phyloP scores from a whole-genome alignment of 345 rosid species.

The Brassica nigra region DNA sequence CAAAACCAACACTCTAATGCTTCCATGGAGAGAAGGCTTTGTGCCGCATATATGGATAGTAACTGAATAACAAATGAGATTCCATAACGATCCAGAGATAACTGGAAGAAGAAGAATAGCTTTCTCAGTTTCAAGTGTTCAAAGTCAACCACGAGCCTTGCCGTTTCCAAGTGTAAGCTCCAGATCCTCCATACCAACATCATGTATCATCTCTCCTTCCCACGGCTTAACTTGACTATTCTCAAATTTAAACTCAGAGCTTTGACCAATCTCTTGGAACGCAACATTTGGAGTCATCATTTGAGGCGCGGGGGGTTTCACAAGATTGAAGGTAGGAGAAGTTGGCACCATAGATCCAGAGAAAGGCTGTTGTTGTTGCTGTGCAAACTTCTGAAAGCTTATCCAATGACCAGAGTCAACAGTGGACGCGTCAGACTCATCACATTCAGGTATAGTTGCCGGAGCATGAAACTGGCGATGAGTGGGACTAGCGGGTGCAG shows the following conservation, averaged over 20 bases:
- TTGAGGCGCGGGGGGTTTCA: constrained; percentile 53
- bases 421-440: constrained; percentile 92
- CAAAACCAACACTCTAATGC: constrained; percentile 18
- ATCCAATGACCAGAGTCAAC: constrained; percentile 98
- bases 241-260: constrained; percentile 76
- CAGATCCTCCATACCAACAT: constrained; percentile 88
- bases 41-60: constrained; percentile 21
- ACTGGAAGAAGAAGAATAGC: constrained; percentile 20
- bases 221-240: constrained; percentile 85
- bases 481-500: constrained; percentile 99
- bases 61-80: constrained; percentile 21
- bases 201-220: constrained; percentile 99
- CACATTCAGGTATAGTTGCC: constrained; percentile 87
- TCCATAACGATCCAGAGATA: constrained; percentile 10
- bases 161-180: constrained; percentile 92
- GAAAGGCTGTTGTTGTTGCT: constrained; percentile 40
- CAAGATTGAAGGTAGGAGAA: constrained; percentile 91
- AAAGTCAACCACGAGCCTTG: constrained; percentile 59
- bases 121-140: not conserved
- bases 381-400: constrained; percentile 75
- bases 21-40: constrained; percentile 37
- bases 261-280: constrained; percentile 66
- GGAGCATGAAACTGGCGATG: constrained; percentile 80
- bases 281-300: constrained; percentile 43
- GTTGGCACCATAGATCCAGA: constrained; percentile 60